Evolutionary conservation across 1,284 basidiomycete genomes (phyloP).

Genomic region (Fomitopsis palustris): DNA sequence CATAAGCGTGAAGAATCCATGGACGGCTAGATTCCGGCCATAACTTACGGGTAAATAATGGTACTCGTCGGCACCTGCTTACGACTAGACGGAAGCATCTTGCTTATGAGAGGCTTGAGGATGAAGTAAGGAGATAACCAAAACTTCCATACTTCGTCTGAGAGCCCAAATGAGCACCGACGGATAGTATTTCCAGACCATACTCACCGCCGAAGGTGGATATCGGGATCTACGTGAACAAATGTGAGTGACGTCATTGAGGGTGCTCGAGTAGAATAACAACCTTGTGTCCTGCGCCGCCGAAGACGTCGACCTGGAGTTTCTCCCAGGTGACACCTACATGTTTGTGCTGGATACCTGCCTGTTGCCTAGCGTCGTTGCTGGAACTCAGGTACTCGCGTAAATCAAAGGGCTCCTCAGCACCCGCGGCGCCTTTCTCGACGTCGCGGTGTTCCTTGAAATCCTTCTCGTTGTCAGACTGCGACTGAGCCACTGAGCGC

Average conservation of each 20-base stretch:
- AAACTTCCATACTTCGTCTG: slow-evolving; percentile 61
- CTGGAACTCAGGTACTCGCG: slow-evolving; percentile 72
- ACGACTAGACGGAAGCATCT: slow-evolving; percentile 55
- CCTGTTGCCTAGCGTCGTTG: slow-evolving; percentile 61
- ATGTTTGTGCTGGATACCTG: slow-evolving; percentile 80
- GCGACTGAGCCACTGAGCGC: slow-evolving; percentile 14
- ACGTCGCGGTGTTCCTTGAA: slow-evolving; percentile 32
- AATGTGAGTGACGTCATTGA: not conserved
- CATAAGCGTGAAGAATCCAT: not conserved
- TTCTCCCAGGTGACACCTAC: slow-evolving; percentile 82
- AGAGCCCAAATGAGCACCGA: slow-evolving; percentile 18
- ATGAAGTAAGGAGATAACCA: slow-evolving; percentile 48
- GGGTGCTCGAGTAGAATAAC: slow-evolving; percentile 6
- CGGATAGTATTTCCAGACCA: slow-evolving; percentile 6
- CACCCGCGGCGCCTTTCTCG: slow-evolving; percentile 40
- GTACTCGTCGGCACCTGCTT: slow-evolving; percentile 45
- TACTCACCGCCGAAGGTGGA: slow-evolving; percentile 56
- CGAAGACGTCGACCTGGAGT: slow-evolving; percentile 68
- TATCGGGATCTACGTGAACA: slow-evolving; percentile 57
- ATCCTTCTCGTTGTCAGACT: slow-evolving; percentile 14
- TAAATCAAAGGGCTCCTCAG: slow-evolving; percentile 58
- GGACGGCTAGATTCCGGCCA: slow-evolving; percentile 12
- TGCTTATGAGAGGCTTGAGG: slow-evolving; percentile 44
- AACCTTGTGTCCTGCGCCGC: slow-evolving; percentile 60
- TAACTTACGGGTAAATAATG: slow-evolving; percentile 65